Evolutionary conservation across 192 early-diverging fungal genomes (phyloP), one percentile per base, ranked within the genome.

Genomic region (Helicostylum pulchrum): DNA sequence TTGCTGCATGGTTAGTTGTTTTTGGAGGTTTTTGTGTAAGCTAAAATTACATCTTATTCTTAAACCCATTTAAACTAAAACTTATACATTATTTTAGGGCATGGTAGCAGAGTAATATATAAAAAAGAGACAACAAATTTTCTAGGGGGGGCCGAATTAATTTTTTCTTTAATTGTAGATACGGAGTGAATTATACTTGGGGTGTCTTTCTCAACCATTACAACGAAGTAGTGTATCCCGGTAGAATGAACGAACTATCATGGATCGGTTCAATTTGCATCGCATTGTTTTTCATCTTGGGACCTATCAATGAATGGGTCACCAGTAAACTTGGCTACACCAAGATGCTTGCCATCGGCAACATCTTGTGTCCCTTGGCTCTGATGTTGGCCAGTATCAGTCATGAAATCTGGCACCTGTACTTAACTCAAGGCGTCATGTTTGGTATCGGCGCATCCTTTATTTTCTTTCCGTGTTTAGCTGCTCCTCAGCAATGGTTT

Each of bases 401-500:
- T 44, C 50, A 15, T 17, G 19, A 55, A 53, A 53, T 67, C 14
- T 76, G 76, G 76, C 79, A 80, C 21, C 30, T 80, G 5, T 78
- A 80, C 57, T 26, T 81, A 8, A 78, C 68, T 36, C 80, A 81
- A 32, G 80, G 80, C 11, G 49, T 81, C 21, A 45, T 81, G 32
- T 74, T 56, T 60, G 80, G 80, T 1, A 61, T 79, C 64, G 75
- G 73, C 21, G 61, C 49, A 3, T 51, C 65, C 2, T 32, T 61
- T 15, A 53, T 72, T n/a, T 72, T 58, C 36, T 66, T 72, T 61
- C 64, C 64, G 9, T 66, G 70, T 50, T 54, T 63, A 17, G 32
- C 44, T 17, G 53, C 57, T 31, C 55, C 66, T 26, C 65, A 61
- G 43, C 87, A 92, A 61, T 94, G 87, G 87, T 92, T 91, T 70